These are phyloP conservation scores for Aspergillus alliaceus DNA, from an alignment of 2,329 filamentous ascomycete species.

Conservation along the genomic window DNA sequence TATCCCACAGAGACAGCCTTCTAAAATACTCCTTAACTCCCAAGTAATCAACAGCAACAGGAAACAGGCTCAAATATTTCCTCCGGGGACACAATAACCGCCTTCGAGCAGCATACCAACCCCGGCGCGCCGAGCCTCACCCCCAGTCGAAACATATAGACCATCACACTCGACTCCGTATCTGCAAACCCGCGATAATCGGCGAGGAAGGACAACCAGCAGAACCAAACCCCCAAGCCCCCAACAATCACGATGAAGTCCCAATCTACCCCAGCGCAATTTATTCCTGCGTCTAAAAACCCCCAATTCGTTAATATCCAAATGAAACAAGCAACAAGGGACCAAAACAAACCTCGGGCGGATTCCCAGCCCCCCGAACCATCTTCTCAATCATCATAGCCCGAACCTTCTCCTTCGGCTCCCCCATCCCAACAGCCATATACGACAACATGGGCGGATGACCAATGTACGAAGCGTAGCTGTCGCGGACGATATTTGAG, in stretches of 20 bases:
- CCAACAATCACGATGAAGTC: not conserved
- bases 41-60: not conserved
- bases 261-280: not conserved
- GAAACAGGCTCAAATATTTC: not conserved
- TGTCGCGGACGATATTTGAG: conserved; percentile 93
- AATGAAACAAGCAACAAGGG: not conserved
- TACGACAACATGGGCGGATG: conserved; percentile 87
- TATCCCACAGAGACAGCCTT: not conserved
- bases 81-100: no score
- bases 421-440: conserved; percentile 85
- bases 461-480: conserved; percentile 82
- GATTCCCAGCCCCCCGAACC: conserved; percentile 65
- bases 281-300: conserved; percentile 12
- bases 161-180: no score
- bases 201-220: no score
- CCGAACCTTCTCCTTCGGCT: conserved; percentile 76
- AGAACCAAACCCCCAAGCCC: no score
- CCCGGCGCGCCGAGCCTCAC: no score
- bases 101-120: not conserved
- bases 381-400: conserved; percentile 76
- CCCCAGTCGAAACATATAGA: no score
- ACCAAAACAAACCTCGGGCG: conserved; percentile 55
- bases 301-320: not conserved
- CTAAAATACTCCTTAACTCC: not conserved
- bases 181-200: no score